phyloP scores from a whole-genome alignment of 768 basidiomycete species.

The Mycena maculata region DNA sequence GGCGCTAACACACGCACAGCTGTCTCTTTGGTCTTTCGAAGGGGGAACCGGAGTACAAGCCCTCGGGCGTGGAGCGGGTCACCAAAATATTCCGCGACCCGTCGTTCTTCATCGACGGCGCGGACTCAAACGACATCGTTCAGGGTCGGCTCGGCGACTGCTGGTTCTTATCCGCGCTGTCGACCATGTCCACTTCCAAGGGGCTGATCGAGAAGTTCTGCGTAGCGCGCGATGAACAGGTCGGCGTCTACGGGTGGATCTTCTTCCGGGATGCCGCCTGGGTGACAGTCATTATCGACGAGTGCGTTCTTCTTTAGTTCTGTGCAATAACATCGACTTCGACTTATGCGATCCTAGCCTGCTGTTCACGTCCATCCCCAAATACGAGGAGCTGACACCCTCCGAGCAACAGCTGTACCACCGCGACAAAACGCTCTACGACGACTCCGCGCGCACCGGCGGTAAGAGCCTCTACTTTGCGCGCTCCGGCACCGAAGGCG shows the following conservation, averaged over 20 bases:
- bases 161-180: slow-evolving; percentile 66
- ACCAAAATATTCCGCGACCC: slow-evolving; percentile 66
- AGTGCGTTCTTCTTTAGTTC: too few species aligned
- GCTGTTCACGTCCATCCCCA: slow-evolving; percentile 60
- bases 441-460: slow-evolving; percentile 58
- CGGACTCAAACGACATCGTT: slow-evolving; percentile 59
- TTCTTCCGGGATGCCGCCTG: slow-evolving; percentile 64
- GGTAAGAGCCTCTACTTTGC: slow-evolving; percentile 64
- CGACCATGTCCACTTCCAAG: slow-evolving; percentile 59
- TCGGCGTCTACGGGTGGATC: slow-evolving; percentile 70
- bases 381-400: slow-evolving; percentile 59
- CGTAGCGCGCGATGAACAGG: slow-evolving; percentile 60
- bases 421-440: slow-evolving; percentile 60
- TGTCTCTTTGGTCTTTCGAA: slow-evolving; percentile 58
- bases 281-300: slow-evolving; percentile 68
- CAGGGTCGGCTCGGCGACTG: slow-evolving; percentile 67
- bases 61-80: slow-evolving; percentile 56
- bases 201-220: slow-evolving; percentile 65
- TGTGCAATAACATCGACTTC: background rate
- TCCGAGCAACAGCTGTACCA: slow-evolving; percentile 61
- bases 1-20: slow-evolving; percentile 22
- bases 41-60: slow-evolving; percentile 39
- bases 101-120: slow-evolving; percentile 60
- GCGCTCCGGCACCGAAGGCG: slow-evolving; percentile 57
- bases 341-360: slow-evolving; percentile 44